Base-by-base conservation (phyloP, 768 basidiomycete genomes). In the Atractiella rhizophila region DNA sequence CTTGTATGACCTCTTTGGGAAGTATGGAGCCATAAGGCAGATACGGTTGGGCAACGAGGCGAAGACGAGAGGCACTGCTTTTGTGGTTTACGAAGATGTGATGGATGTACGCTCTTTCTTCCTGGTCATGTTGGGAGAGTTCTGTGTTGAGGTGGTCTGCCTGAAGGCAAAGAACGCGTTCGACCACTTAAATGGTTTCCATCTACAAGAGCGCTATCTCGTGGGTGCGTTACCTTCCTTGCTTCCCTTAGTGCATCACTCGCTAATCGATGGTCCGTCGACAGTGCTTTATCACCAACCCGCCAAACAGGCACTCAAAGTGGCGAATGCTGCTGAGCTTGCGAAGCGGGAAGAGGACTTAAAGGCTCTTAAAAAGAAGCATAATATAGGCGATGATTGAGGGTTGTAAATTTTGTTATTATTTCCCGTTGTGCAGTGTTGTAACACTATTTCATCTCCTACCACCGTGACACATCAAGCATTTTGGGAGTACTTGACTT, bases 161-260 rank as follows among this genome's bases (percentile, higher is more conserved):
- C n/a, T n/a, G n/a, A n/a, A 91, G 80, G 88, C 88, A 18, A 88
- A 91, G 61, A 85, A 86, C 54, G 88, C 88, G 0, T 70, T 91
- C 42, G 86, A 86, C 56, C 85, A 91, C 59, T 60, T 96, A 55
- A 96, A 96, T 52, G 88, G 88, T 33, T 98, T 98, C 64, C 88
- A 98, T 63, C 59, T 98, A 44, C 83, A 85, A 63, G 88, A 91
- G 60, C 76, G 88, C 20, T 98, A 96, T 61, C 88, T 98, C 39
- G 88, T 98, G 43, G 65, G 65, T 65, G 30, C 47, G 64, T 59
- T 1, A 1, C 20, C n/a, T 2, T 16, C n/a, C 10, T 8, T 26
- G 16, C 39, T 18, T 30, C 15, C 4, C n/a, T n/a, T n/a, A n/a
- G n/a, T n/a, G n/a, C n/a, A n/a, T n/a, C n/a, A n/a, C n/a, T n/a